Conservation (phyloP, 345 rosid genomes). For the Laguncularia racemosa region DNA sequence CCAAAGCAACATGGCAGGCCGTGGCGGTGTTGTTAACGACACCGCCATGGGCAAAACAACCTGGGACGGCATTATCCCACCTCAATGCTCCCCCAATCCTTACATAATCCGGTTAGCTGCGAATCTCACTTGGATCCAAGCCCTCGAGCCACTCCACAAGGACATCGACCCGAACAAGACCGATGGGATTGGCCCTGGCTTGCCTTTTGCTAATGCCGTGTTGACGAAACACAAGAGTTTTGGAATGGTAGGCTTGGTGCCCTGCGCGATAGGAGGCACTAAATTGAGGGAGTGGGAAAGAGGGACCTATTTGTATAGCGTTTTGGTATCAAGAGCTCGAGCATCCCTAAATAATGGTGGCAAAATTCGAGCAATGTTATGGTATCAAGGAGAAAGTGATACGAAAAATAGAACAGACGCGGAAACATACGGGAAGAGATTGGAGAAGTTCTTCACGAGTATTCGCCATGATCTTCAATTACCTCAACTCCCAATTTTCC, state of each 20-base stretch:
- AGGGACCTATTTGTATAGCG: constrained; percentile 47
- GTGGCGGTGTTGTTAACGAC: constrained; percentile 60
- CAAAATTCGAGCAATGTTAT: constrained; percentile 48
- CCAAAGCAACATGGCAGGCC: constrained; percentile 97
- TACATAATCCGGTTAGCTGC: constrained; percentile 39
- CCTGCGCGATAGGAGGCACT: constrained; percentile 81
- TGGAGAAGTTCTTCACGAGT: constrained; percentile 42
- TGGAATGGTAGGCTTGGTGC: constrained; percentile 60
- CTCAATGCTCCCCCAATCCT: constrained; percentile 46
- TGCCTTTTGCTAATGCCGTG: constrained; percentile 60
- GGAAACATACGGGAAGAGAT: constrained; percentile 38
- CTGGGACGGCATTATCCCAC: constrained; percentile 77
- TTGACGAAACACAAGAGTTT: constrained; percentile 14
- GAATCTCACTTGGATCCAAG: constrained; percentile 51
- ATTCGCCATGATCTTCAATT: constrained; percentile 50
- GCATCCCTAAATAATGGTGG: constrained; percentile 35
- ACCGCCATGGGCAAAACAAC: constrained; percentile 16
- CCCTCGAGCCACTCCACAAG: constrained; percentile 67
- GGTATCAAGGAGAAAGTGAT: constrained; percentile 94
- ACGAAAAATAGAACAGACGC: constrained; percentile 37
- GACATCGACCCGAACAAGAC: constrained; percentile 60
- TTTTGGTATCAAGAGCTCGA: constrained; percentile 37
- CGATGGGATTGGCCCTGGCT: constrained; percentile 78
- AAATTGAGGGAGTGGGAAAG: constrained; percentile 64
- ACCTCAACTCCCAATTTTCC: constrained; percentile 67